A percentile compares a stretch with the other conserved stretches of the same genome.
These are phyloP conservation scores for Triglochin maritima DNA, from an alignment of 106 monocot species.

Conservation along the genomic window DNA sequence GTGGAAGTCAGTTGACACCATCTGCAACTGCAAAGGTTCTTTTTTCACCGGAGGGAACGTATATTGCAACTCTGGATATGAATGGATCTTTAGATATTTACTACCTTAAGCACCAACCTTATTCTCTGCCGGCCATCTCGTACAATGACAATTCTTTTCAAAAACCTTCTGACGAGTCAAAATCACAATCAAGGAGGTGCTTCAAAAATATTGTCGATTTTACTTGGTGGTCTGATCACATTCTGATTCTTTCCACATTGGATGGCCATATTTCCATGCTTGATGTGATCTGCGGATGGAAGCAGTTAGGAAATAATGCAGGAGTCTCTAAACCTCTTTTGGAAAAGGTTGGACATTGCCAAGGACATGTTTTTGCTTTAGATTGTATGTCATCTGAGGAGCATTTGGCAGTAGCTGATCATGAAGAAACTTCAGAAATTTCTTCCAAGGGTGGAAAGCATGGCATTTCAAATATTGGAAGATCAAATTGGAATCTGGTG, in stretches of 20 bases:
- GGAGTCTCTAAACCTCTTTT: slow-evolving; percentile 30
- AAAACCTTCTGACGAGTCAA: not conserved
- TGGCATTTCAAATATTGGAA: slow-evolving; percentile 13
- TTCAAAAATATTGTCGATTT: slow-evolving; percentile 44
- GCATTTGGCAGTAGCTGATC: slow-evolving; percentile 7
- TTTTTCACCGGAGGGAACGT: slow-evolving; percentile 58
- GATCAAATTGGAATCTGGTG: slow-evolving; percentile 48
- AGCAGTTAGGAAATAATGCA: slow-evolving; percentile 32
- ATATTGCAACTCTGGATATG: slow-evolving; percentile 57
- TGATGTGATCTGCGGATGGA: slow-evolving; percentile 25
- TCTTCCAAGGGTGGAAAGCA: not conserved
- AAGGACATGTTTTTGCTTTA: slow-evolving; percentile 57
- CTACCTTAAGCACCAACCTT: slow-evolving; percentile 23
- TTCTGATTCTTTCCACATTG: slow-evolving; percentile 47
- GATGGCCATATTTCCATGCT: slow-evolving; percentile 48
- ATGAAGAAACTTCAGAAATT: slow-evolving; percentile 4
- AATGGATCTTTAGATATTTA: slow-evolving; percentile 49
- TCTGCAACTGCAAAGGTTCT: slow-evolving; percentile 42
- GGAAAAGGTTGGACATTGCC: slow-evolving; percentile 33
- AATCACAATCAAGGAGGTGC: slow-evolving; percentile 12
- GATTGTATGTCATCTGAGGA: slow-evolving; percentile 19
- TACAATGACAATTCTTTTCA: slow-evolving; percentile 12
- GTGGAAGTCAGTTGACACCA: slow-evolving; percentile 21
- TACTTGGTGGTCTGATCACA: slow-evolving; percentile 73
- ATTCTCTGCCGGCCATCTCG: slow-evolving; percentile 40